Evolutionary conservation across 179 eudicot genomes (phyloP).

Genomic region (Kewa caespitosa): DNA sequence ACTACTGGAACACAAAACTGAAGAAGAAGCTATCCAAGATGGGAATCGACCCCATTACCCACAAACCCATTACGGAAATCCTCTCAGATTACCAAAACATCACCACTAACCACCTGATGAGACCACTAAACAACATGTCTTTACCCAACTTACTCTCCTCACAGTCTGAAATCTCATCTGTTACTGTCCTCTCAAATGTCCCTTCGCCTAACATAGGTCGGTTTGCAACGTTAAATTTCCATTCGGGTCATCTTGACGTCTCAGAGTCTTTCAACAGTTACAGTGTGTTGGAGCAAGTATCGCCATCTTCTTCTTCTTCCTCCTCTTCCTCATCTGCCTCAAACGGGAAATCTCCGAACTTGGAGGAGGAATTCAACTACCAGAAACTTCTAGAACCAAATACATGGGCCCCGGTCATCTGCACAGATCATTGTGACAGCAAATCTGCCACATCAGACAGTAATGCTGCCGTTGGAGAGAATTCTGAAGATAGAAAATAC

Average conservation of each 20-base stretch:
- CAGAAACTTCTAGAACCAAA: slow-evolving; percentile 25
- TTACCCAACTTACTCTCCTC: slow-evolving; percentile 15
- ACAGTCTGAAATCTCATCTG: slow-evolving; percentile 15
- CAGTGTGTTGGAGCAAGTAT: slow-evolving; percentile 30
- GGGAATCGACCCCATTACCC: slow-evolving; percentile 86
- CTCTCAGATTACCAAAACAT: slow-evolving; percentile 64
- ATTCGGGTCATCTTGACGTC: neutral
- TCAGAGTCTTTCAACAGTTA: slow-evolving; percentile 24
- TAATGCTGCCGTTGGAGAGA: slow-evolving; percentile 11
- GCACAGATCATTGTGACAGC: neutral
- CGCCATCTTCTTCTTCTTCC: slow-evolving; percentile 41
- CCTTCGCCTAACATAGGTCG: neutral
- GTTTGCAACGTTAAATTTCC: neutral
- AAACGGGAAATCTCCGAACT: slow-evolving; percentile 24
- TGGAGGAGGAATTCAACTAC: slow-evolving; percentile 32
- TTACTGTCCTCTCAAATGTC: slow-evolving; percentile 4
- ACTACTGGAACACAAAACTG: slow-evolving; percentile 90
- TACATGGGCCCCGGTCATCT: neutral
- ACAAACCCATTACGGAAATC: slow-evolving; percentile 70
- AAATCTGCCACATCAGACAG: slow-evolving; percentile 11
- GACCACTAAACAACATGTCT: slow-evolving; percentile 21
- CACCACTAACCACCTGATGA: slow-evolving; percentile 29
- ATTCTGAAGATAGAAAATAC: slow-evolving; percentile 15
- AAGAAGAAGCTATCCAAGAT: slow-evolving; percentile 74
- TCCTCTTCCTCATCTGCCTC: slow-evolving; percentile 37